Conservation (phyloP, 208 protist species). For the Trypanosoma lewisi region DNA sequence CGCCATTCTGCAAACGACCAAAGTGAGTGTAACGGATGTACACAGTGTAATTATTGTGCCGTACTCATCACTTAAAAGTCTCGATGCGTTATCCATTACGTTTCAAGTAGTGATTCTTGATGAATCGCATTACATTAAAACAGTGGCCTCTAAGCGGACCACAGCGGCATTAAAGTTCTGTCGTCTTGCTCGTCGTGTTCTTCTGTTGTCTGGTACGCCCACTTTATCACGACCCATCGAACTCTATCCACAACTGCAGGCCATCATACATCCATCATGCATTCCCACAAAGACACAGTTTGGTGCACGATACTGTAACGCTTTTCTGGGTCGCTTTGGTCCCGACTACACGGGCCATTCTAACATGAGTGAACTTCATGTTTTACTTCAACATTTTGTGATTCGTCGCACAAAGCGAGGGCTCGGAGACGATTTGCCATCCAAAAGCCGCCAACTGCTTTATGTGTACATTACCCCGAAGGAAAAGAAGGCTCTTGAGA, state of each 20-base stretch:
- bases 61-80: slow-evolving; percentile 76
- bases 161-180: slow-evolving; percentile 80
- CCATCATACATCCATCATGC: slow-evolving; percentile 50
- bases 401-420: slow-evolving; percentile 94
- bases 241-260: slow-evolving; percentile 92
- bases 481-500: slow-evolving; percentile 81
- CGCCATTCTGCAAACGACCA: slow-evolving; percentile 58
- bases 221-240: slow-evolving; percentile 94
- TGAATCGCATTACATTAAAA: slow-evolving; percentile 96
- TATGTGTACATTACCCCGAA: slow-evolving; percentile 82
- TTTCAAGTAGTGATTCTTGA: slow-evolving; percentile 94
- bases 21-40: slow-evolving; percentile 33
- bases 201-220: slow-evolving; percentile 94
- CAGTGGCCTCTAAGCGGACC: slow-evolving; percentile 74
- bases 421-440: slow-evolving; percentile 85
- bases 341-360: slow-evolving; percentile 75
- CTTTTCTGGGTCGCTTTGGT: slow-evolving; percentile 69
- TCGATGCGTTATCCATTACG: slow-evolving; percentile 30
- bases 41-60: slow-evolving; percentile 80
- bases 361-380: slow-evolving; percentile 91
- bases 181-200: slow-evolving; percentile 50
- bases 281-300: slow-evolving; percentile 81
- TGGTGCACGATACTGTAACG: slow-evolving; percentile 93
- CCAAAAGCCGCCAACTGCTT: slow-evolving; percentile 84
- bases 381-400: slow-evolving; percentile 86